Conservation (phyloP, 139 green algal genomes). For the Raphidocelis subcapitata region DNA sequence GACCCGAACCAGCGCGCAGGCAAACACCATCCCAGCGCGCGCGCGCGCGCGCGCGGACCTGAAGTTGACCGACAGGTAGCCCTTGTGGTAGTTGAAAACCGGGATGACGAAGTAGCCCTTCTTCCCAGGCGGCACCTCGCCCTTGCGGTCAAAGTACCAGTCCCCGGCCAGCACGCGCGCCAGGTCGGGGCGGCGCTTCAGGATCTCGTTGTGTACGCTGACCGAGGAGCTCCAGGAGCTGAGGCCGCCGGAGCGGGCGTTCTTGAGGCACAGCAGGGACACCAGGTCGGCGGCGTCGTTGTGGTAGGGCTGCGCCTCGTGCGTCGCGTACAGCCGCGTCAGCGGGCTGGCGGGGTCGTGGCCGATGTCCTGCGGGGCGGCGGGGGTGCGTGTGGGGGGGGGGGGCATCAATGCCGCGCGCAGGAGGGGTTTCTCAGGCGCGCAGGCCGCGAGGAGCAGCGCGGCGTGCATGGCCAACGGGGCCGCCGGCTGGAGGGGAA, state of each 20-base stretch:
- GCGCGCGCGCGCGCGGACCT: too few species aligned
- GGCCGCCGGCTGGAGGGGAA: too few species aligned
- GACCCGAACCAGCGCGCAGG: too few species aligned
- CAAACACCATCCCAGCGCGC: too few species aligned
- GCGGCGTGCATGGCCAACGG: too few species aligned
- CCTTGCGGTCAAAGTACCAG: slow-evolving; percentile 17
- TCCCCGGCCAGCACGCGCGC: slow-evolving; percentile 32
- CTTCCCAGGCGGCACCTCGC: slow-evolving; percentile 46
- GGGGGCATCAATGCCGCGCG: too few species aligned
- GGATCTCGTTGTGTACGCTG: slow-evolving; percentile 51
- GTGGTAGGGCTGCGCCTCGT: slow-evolving; percentile 62
- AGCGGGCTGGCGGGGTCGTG: slow-evolving; percentile 40
- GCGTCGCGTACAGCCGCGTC: slow-evolving; percentile 67
- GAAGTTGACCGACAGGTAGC: slow-evolving; percentile 25
- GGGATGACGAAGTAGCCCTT: slow-evolving; percentile 49
- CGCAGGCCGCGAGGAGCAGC: too few species aligned
- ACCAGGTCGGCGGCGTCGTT: slow-evolving; percentile 60
- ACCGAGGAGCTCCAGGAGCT: slow-evolving; percentile 35
- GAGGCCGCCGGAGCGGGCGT: slow-evolving; percentile 40
- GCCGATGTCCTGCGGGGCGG: slow-evolving; percentile 41
- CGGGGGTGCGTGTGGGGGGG: too few species aligned
- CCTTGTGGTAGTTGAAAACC: slow-evolving; percentile 54
- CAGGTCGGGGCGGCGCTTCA: slow-evolving; percentile 34
- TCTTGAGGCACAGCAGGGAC: slow-evolving; percentile 46
- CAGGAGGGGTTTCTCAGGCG: too few species aligned